Percentiles rank a stretch among this genome's conserved stretches.
Conservation (phyloP, 345 rosid species). For the Trapa bicornis region DNA sequence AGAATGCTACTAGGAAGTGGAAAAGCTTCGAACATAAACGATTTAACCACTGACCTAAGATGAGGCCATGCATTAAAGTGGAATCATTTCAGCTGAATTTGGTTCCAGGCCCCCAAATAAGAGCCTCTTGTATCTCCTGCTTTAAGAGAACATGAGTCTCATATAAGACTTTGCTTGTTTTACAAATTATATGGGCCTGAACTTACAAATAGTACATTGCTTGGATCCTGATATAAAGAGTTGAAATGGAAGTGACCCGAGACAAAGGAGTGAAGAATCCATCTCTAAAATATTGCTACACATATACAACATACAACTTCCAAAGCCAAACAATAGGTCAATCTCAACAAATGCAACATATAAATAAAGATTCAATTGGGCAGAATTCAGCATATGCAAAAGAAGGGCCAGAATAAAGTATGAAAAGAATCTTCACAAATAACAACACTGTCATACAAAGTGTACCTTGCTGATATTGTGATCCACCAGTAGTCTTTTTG, state of each 20-base stretch:
- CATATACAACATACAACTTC: neutral
- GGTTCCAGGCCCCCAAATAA: constrained; percentile 95
- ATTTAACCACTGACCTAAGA: constrained; percentile 90
- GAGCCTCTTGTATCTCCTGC: constrained; percentile 97
- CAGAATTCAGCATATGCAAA: neutral
- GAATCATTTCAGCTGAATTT: constrained; percentile 93
- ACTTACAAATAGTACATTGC: constrained; percentile 40
- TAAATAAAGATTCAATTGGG: neutral
- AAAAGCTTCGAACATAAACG: constrained; percentile 49
- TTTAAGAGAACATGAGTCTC: constrained; percentile 95
- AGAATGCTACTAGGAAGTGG: constrained; percentile 43
- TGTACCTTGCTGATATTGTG: constrained; percentile 65
- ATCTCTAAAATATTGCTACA: constrained; percentile 1
- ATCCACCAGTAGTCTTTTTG: constrained; percentile 51
- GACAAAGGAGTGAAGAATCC: neutral
- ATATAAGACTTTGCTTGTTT: constrained; percentile 70
- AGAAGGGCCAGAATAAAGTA: neutral
- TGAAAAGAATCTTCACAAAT: neutral
- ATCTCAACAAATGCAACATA: neutral
- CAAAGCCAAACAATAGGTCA: neutral
- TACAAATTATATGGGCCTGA: constrained; percentile 49
- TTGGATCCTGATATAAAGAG: constrained; percentile 16
- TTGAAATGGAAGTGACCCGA: neutral
- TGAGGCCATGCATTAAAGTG: constrained; percentile 97
- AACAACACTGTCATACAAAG: neutral